These are phyloP conservation scores for Aureobasidium sp. DNA, from an alignment of 2,329 filamentous ascomycete species.

Conservation along the genomic window DNA sequence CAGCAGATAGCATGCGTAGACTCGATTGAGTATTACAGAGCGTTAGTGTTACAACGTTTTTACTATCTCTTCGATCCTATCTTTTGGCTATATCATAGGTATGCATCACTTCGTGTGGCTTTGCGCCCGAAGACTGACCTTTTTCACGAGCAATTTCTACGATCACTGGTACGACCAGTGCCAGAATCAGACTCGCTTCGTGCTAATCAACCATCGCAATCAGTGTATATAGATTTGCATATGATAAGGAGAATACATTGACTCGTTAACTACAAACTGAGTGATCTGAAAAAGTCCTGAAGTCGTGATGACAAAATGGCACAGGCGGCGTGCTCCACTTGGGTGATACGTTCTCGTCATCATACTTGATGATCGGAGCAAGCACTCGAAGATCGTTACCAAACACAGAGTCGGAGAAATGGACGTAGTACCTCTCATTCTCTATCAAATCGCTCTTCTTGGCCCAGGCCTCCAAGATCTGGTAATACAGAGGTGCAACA, in stretches of 20 bases:
- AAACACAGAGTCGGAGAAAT: constrained; percentile 23
- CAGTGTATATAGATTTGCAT: too few relatives aligned
- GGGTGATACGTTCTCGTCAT: constrained; percentile 4
- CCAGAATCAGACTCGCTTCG: too few relatives aligned
- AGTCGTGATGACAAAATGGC: background rate
- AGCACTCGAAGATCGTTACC: constrained; percentile 25
- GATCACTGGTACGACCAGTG: too few relatives aligned
- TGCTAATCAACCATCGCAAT: too few relatives aligned
- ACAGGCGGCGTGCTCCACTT: background rate
- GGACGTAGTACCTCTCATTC: constrained; percentile 17
- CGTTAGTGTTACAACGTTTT: too few relatives aligned
- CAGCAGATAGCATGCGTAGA: too few relatives aligned
- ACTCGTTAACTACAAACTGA: background rate
- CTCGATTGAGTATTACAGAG: too few relatives aligned
- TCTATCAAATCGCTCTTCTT: constrained; percentile 22
- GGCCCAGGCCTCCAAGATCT: constrained; percentile 25
- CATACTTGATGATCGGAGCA: constrained; percentile 23
- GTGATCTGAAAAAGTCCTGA: background rate
- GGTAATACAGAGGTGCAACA: constrained; percentile 27
- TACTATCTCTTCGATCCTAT: too few relatives aligned
- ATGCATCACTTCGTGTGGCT: too few relatives aligned
- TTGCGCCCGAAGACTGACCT: too few relatives aligned
- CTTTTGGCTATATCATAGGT: too few relatives aligned
- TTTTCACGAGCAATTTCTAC: too few relatives aligned
- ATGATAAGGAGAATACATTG: background rate